Evolutionary conservation across 371 early-diverging fungal species (phyloP).

Genomic region (Blakeslea trispora): DNA sequence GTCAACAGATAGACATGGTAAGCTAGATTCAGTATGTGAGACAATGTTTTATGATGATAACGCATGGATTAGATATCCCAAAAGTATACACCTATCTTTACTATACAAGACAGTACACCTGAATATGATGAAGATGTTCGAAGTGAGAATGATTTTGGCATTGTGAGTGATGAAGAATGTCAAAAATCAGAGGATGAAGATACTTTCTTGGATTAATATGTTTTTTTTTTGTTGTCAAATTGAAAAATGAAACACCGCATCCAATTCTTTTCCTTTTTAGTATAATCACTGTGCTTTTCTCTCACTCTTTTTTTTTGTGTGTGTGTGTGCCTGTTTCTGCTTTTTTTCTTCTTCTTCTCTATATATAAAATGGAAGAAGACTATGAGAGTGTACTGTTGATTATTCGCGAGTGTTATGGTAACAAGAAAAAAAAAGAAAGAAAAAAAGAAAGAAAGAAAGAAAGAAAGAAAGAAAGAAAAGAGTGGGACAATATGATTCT

Average conservation of each 20-base stretch:
- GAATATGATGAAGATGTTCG: conserved; percentile 66
- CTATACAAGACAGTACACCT: conserved; percentile 65
- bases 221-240: too few species aligned
- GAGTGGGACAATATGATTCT: neutral
- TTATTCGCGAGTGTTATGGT: conserved; percentile 84
- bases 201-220: too few species aligned
- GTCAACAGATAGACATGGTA: conserved; percentile 53
- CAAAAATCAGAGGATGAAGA: too few species aligned
- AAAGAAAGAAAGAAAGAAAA: conserved; percentile 1
- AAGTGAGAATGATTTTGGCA: conserved; percentile 54
- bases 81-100: conserved; percentile 62
- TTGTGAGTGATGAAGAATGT: conserved; percentile 48
- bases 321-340: too few species aligned
- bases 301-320: too few species aligned
- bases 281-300: too few species aligned
- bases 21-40: conserved; percentile 13
- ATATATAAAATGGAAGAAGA: conserved; percentile 47
- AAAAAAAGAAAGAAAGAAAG: conserved; percentile 23
- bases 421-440: conserved; percentile 16
- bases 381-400: conserved; percentile 80
- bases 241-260: too few species aligned
- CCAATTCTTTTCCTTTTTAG: too few species aligned
- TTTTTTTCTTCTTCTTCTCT: neutral
- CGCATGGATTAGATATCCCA: conserved; percentile 52
- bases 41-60: too few species aligned